Conservation (phyloP, 805 yeast genomes). For the Wickerhamomyces mucosus region DNA sequence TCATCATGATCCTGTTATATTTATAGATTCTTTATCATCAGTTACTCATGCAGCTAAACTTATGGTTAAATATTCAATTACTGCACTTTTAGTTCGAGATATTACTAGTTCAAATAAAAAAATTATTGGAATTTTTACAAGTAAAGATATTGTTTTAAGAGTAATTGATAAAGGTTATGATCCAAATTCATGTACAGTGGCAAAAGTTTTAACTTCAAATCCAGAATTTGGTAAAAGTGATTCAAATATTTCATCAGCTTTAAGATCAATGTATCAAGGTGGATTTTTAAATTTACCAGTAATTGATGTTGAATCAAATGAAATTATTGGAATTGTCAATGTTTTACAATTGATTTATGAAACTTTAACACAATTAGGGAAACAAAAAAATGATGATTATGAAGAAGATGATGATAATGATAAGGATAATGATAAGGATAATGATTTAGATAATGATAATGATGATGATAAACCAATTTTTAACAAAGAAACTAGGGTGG, state of each 20-base stretch:
- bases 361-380: slow-evolving; percentile 26
- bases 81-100: slow-evolving; percentile 33
- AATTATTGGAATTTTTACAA: slow-evolving; percentile 36
- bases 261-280: slow-evolving; percentile 38
- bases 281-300: slow-evolving; percentile 36
- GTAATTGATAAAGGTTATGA: slow-evolving; percentile 29
- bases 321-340: slow-evolving; percentile 32
- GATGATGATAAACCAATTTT: slow-evolving; percentile 13
- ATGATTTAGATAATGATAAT: too few species aligned
- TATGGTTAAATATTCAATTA: slow-evolving; percentile 28
- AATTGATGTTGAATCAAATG: slow-evolving; percentile 17
- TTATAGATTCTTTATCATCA: slow-evolving; percentile 27
- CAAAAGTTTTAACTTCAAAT: slow-evolving; percentile 34
- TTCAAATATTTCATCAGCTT: slow-evolving; percentile 32
- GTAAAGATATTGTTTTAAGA: slow-evolving; percentile 34
- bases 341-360: slow-evolving; percentile 35
- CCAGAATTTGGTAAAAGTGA: slow-evolving; percentile 34
- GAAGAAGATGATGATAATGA: too few species aligned
- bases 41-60: slow-evolving; percentile 30
- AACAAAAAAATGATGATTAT: slow-evolving; percentile 12
- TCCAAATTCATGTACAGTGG: slow-evolving; percentile 28
- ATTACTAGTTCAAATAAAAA: slow-evolving; percentile 21
- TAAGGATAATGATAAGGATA: too few species aligned
- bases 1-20: slow-evolving; percentile 20
- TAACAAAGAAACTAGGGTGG: slow-evolving; percentile 12